These are phyloP conservation scores for Rhizopus arrhizus DNA, from an alignment of 371 early-diverging fungal genomes.

Conservation along the genomic window DNA sequence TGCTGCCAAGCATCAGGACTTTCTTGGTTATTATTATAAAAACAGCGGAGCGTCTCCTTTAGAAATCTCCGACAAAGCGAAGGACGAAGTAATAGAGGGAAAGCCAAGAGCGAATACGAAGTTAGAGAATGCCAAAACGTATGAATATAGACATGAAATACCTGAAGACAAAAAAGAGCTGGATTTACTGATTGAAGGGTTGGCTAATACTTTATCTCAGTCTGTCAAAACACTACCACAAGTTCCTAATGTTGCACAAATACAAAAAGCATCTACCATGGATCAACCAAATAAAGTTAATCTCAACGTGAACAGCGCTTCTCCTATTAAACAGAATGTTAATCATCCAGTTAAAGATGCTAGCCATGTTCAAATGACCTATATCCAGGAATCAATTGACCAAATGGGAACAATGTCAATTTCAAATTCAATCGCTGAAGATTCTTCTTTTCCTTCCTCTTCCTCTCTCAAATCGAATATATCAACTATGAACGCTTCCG, in stretches of 20 bases:
- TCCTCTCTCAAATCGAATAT: background rate
- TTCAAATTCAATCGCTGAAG: constrained; percentile 8
- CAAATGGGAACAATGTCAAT: constrained; percentile 28
- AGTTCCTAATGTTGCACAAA: constrained; percentile 25
- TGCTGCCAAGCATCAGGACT: constrained; percentile 15
- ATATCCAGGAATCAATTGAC: constrained; percentile 35
- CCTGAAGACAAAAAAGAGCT: too few relatives aligned
- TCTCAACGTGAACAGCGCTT: constrained; percentile 20
- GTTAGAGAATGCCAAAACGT: too few relatives aligned
- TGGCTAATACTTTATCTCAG: constrained; percentile 23
- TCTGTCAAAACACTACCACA: constrained; percentile 35
- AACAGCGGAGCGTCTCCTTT: constrained; percentile 24
- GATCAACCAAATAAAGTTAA: constrained; percentile 18
- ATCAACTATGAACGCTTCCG: background rate
- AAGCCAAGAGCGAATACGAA: too few relatives aligned
- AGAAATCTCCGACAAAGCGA: constrained; percentile 31
- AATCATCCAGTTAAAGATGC: constrained; percentile 23
- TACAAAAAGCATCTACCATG: constrained; percentile 7
- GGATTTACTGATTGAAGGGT: too few relatives aligned
- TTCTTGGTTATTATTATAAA: constrained; percentile 27
- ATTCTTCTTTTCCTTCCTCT: background rate
- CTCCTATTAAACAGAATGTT: constrained; percentile 18
- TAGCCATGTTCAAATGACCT: constrained; percentile 39
- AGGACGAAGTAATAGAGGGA: background rate
- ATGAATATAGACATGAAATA: too few relatives aligned